These are phyloP conservation scores for Stipa capillata DNA, from an alignment of 176 grass and related monocot genomes.

Conservation along the genomic window DNA sequence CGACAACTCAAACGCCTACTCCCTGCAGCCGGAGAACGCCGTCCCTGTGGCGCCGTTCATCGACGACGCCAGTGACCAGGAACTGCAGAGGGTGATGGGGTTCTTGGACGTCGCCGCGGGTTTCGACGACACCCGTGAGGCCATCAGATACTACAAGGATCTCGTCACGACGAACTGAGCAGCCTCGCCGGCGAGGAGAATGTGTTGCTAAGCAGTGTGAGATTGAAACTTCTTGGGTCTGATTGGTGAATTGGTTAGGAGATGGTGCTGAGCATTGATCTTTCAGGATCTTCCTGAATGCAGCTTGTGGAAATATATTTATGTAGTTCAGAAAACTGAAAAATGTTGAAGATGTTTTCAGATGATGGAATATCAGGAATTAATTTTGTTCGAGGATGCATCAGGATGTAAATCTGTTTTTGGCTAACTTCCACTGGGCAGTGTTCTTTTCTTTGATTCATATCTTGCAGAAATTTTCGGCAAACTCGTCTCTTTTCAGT, in stretches of 20 bases:
- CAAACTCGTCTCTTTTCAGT: not conserved
- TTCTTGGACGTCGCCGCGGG: constrained; percentile 45
- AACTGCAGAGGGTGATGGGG: constrained; percentile 61
- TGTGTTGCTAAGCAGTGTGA: not conserved
- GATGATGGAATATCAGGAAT: not conserved
- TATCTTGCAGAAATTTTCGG: not conserved
- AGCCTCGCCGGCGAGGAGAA: not conserved
- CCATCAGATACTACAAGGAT: constrained; percentile 48
- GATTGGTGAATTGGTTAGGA: not conserved
- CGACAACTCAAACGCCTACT: constrained; percentile 86
- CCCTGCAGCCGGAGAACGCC: constrained; percentile 73
- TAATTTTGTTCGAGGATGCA: too few species aligned
- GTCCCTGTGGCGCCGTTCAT: constrained; percentile 59
- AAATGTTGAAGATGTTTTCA: not conserved
- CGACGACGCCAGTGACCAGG: constrained; percentile 44
- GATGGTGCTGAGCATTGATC: not conserved
- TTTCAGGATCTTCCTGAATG: constrained; percentile 12
- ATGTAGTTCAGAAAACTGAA: constrained; percentile 5
- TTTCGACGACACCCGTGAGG: constrained; percentile 63
- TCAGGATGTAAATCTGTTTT: not conserved
- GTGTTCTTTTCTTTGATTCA: not conserved
- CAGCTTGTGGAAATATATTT: not conserved
- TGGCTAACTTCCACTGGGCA: not conserved
- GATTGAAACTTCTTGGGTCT: not conserved
- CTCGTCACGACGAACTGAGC: constrained; percentile 4